These are phyloP conservation scores for Angomonas deanei DNA, from an alignment of 208 protist genomes.

Conservation along the genomic window DNA sequence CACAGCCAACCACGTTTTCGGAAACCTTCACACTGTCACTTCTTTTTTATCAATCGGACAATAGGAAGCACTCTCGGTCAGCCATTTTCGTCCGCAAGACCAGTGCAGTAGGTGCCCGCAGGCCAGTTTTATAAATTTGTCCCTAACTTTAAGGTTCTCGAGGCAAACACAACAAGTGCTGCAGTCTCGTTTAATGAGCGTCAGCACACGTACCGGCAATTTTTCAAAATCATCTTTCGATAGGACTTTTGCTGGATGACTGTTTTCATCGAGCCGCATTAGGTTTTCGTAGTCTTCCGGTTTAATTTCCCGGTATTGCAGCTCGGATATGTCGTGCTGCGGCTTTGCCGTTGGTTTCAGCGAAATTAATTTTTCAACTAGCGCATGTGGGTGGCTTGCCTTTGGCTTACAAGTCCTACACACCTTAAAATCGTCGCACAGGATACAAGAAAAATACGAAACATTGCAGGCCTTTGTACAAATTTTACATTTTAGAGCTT, in stretches of 20 bases:
- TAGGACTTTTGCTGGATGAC: neutral
- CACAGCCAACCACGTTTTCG: no score
- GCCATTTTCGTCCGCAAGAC: slow-evolving; percentile 50
- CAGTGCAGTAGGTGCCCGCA: slow-evolving; percentile 77
- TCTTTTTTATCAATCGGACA: slow-evolving; percentile 54
- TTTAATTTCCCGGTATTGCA: slow-evolving; percentile 68
- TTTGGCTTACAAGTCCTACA: slow-evolving; percentile 35
- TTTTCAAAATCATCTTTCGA: slow-evolving; percentile 15
- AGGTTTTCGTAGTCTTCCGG: slow-evolving; percentile 79
- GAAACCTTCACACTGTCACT: neutral
- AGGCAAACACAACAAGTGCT: slow-evolving; percentile 57
- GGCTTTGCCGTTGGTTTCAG: no score
- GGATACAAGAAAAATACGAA: slow-evolving; percentile 34
- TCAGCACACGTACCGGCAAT: neutral
- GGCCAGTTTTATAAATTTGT: slow-evolving; percentile 39
- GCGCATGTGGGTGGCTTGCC: slow-evolving; percentile 36
- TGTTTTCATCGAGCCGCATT: slow-evolving; percentile 34
- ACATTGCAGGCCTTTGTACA: slow-evolving; percentile 9
- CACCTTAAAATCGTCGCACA: slow-evolving; percentile 39
- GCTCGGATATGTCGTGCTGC: no score
- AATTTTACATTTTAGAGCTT: neutral
- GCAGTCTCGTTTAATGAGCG: no score
- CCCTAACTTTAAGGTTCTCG: slow-evolving; percentile 22
- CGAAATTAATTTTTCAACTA: slow-evolving; percentile 31
- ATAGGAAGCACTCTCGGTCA: slow-evolving; percentile 45